Evolutionary conservation across 1,284 basidiomycete genomes (phyloP).

Genomic region (Boletellus deceptivus): DNA sequence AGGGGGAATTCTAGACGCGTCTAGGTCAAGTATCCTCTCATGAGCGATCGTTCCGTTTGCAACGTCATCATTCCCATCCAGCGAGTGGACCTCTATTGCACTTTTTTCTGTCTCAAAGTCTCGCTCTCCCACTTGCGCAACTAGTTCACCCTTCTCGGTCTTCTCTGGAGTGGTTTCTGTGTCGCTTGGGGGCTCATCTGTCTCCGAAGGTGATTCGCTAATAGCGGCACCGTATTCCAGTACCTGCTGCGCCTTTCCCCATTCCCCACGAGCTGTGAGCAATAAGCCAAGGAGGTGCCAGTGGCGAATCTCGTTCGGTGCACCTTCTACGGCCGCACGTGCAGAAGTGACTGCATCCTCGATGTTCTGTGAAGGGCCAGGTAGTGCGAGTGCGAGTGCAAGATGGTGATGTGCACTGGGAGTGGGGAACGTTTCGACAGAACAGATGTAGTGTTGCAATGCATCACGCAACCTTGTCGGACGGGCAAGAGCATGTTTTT

Average conservation of each 20-base stretch:
- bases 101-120: constrained; percentile 16
- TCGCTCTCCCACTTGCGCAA: not conserved
- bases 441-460: constrained; percentile 54
- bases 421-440: constrained; percentile 54
- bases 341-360: constrained; percentile 68
- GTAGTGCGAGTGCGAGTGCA: constrained; percentile 71
- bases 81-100: not conserved
- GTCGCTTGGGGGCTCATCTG: constrained; percentile 19
- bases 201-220: constrained; percentile 33
- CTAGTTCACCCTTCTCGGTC: constrained; percentile 2
- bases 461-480: constrained; percentile 58
- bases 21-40: constrained; percentile 36
- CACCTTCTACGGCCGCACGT: constrained; percentile 74
- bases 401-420: constrained; percentile 77
- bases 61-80: not conserved
- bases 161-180: constrained; percentile 18
- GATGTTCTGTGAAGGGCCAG: constrained; percentile 64
- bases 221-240: constrained; percentile 68
- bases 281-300: constrained; percentile 93
- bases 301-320: constrained; percentile 70
- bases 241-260: constrained; percentile 75
- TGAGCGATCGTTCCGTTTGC: constrained; percentile 8
- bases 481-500: constrained; percentile 64
- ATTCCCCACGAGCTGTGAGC: constrained; percentile 78
- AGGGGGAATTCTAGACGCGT: constrained; percentile 42